Conservation (phyloP, 495 filamentous ascomycete genomes). For the Hypoxylon perforatum region DNA sequence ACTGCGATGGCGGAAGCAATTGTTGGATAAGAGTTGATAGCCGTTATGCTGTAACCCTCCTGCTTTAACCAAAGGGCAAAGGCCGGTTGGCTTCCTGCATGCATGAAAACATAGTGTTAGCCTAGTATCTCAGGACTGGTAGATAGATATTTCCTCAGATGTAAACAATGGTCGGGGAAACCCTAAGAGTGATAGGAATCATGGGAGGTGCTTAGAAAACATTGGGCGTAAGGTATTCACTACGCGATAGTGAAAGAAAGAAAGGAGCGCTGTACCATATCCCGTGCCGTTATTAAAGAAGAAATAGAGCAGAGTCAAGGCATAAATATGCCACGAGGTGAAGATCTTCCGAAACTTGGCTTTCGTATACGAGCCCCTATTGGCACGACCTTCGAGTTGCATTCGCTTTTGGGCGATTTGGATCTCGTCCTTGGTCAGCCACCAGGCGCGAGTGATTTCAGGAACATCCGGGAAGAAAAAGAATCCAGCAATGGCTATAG, state of each 20-base stretch:
- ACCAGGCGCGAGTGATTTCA: conserved; percentile 67
- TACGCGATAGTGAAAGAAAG: too few species aligned
- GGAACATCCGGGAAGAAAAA: conserved; percentile 71
- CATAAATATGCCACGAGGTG: conserved; percentile 57
- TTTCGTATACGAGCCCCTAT: conserved; percentile 49
- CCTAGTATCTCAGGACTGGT: too few species aligned
- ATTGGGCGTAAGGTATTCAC: too few species aligned
- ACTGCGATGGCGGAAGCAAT: conserved; percentile 57
- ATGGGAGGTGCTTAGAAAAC: too few species aligned
- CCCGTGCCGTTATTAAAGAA: conserved; percentile 51
- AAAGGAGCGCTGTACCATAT: too few species aligned
- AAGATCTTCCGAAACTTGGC: conserved; percentile 55
- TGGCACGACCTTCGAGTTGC: conserved; percentile 55
- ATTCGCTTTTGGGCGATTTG: conserved; percentile 56
- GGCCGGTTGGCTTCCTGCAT: conserved; percentile 49
- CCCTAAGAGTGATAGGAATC: too few species aligned
- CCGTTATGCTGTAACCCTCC: conserved; percentile 48
- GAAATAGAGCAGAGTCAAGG: conserved; percentile 51
- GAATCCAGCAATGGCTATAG: conserved; percentile 65
- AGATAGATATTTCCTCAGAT: too few species aligned
- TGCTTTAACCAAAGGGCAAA: conserved; percentile 52
- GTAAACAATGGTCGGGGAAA: too few species aligned
- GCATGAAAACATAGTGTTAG: too few species aligned
- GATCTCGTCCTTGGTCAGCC: conserved; percentile 53
- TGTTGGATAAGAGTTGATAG: conserved; percentile 59